Percentiles rank a stretch among this genome's conserved stretches.
These are phyloP conservation scores for Nepenthes gracilis DNA, from an alignment of 148 eudicot species.

Conservation along the genomic window DNA sequence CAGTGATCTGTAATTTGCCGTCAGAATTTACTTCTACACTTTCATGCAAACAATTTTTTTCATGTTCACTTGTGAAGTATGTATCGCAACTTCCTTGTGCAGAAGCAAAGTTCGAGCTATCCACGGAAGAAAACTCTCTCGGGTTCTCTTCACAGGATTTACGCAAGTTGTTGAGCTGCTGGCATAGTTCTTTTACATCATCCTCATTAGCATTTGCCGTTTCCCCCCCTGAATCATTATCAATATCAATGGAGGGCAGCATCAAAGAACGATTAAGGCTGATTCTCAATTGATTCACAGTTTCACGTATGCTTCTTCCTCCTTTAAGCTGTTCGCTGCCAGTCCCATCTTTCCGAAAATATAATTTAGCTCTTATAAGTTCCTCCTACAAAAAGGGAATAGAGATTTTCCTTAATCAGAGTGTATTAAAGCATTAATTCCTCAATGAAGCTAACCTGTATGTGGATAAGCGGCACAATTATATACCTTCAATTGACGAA, in stretches of 20 bases:
- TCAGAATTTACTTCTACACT: slow-evolving; percentile 46
- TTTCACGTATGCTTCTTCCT: slow-evolving; percentile 49
- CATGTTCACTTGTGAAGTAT: slow-evolving; percentile 64
- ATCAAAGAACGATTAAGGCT: slow-evolving; percentile 84
- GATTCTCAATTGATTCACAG: slow-evolving; percentile 70
- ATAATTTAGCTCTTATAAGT: slow-evolving; percentile 68
- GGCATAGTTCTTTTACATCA: slow-evolving; percentile 54
- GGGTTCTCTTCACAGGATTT: slow-evolving; percentile 35
- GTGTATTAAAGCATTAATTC: not conserved
- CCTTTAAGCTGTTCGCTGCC: slow-evolving; percentile 24
- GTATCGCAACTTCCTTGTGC: slow-evolving; percentile 59
- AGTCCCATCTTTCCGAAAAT: slow-evolving; percentile 13
- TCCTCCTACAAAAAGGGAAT: slow-evolving; percentile 44
- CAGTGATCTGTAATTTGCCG: not conserved
- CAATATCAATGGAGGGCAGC: slow-evolving; percentile 49
- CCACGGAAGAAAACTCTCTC: slow-evolving; percentile 31
- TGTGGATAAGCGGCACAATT: not conserved
- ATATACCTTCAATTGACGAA: slow-evolving; percentile 82
- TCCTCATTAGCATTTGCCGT: slow-evolving; percentile 39
- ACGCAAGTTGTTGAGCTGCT: slow-evolving; percentile 46
- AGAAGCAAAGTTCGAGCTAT: slow-evolving; percentile 37
- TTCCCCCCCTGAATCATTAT: slow-evolving; percentile 20
- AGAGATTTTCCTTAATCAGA: not conserved
- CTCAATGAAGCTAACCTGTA: not conserved
- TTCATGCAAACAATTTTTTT: slow-evolving; percentile 58